Conservation (phyloP, 768 basidiomycete genomes). For the Mycena amicta region DNA sequence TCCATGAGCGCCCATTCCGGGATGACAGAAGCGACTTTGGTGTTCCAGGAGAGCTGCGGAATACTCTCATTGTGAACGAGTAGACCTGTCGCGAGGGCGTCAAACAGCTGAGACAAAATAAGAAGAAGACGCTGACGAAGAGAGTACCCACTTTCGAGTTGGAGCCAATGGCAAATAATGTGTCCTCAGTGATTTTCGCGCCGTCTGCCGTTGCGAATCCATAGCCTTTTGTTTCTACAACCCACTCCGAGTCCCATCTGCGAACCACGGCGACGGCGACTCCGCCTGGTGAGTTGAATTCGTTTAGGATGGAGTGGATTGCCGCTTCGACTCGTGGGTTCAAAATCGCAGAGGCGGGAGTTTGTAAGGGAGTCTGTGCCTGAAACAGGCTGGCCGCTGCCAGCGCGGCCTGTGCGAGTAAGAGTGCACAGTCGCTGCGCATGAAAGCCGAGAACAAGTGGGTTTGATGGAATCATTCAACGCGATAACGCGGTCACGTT, state of each 20-base stretch:
- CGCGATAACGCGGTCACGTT: too few species aligned
- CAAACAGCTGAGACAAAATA: too few species aligned
- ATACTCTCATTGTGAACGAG: conserved; percentile 22
- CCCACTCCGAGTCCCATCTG: conserved; percentile 8
- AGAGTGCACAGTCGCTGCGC: too few species aligned
- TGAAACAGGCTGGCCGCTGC: too few species aligned
- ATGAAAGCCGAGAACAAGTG: too few species aligned
- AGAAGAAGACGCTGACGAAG: too few species aligned
- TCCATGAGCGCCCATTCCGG: conserved; percentile 27
- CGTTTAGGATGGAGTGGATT: conserved; percentile 13
- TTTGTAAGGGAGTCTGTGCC: background rate
- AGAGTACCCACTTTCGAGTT: too few species aligned
- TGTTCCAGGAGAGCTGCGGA: conserved; percentile 19
- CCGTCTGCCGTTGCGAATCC: conserved; percentile 22
- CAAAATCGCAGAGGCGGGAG: background rate
- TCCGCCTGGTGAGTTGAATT: conserved; percentile 23
- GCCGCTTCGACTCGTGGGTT: conserved; percentile 11
- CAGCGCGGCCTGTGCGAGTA: too few species aligned
- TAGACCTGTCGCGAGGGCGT: conserved; percentile 21
- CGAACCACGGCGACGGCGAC: conserved; percentile 19
- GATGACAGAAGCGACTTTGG: conserved; percentile 22
- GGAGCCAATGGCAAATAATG: conserved; percentile 23
- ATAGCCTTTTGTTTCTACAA: conserved; percentile 24
- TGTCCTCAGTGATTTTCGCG: conserved; percentile 14
- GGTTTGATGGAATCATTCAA: too few species aligned